Evolutionary conservation across 2,329 filamentous ascomycete species (phyloP), one percentile per base, ranked within the genome.

Genomic region (Blumeriella jaapii): DNA sequence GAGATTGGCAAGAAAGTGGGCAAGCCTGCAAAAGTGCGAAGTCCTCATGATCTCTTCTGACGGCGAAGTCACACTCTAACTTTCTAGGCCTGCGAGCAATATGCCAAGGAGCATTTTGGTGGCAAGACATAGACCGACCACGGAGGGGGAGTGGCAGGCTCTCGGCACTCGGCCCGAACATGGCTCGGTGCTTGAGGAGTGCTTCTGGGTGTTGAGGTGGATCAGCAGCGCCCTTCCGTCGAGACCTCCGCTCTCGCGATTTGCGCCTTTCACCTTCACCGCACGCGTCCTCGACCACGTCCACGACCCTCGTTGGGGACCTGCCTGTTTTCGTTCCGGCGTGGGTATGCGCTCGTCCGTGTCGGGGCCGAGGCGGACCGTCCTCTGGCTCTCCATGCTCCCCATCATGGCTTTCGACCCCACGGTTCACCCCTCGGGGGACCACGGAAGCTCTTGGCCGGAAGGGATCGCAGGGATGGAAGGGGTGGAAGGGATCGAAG

Each of bases 1-100:
- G 77, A 80, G 16, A 96, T 96, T 55, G 91, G 91, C 22, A 79
- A 84, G 59, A 96, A 96, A 61, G 85, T 98, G 50, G 86, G 87
- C 54, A 98, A 98, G 63, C 91, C 91, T 31, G 91, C 91, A 50
- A 98, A 98, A 77, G 82, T 85, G 24, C 8, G n/a, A 24, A 20
- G n/a, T 6, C 28, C 18, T 15, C 7, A 29, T 11, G 5, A 6
- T 27, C 8, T 14, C 5, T 12, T 12, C 4, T 12, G 15, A 12
- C 18, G 12, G 15, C 5, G 14, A 2, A 19, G 13, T 9, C 8
- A 20, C n/a, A 6, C 34, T 35, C 47, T 58, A 38, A 56, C 26
- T 20, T 26, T 13, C 36, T 46, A 85, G 81, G 81, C 81, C 31
- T 86, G 81, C 62, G 81, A 86, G 56, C 87, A 95, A 61, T 95